Evolutionary conservation across 2,329 filamentous ascomycete genomes (phyloP).

Genomic region (Thermoascus crustaceus): DNA sequence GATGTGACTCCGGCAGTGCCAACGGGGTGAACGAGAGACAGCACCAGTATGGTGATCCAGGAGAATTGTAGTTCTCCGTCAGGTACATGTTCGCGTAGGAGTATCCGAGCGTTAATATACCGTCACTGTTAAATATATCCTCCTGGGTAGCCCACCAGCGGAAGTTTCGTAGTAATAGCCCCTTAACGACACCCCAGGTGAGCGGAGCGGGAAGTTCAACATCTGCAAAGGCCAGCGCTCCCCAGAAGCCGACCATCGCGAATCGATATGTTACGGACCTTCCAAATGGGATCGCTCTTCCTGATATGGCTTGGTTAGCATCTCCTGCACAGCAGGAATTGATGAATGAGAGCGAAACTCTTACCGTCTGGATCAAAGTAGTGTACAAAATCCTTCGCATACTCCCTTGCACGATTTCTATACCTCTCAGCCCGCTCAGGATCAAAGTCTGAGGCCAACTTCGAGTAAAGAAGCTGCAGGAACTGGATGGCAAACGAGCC

Average conservation of each 20-base stretch:
- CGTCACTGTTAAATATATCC: conserved; percentile 66
- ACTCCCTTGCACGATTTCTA: conserved; percentile 56
- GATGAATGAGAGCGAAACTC: conserved; percentile 3
- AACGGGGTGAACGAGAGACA: conserved; percentile 70
- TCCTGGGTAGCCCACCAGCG: conserved; percentile 71
- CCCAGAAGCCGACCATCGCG: conserved; percentile 79
- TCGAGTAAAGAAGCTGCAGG: conserved; percentile 67
- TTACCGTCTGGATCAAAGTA: conserved; percentile 63
- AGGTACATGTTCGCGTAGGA: conserved; percentile 74
- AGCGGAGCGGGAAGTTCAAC: conserved; percentile 64
- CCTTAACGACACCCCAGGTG: conserved; percentile 72
- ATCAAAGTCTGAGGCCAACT: conserved; percentile 58
- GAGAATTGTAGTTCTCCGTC: conserved; percentile 77
- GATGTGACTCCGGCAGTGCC: conserved; percentile 59
- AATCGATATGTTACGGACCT: conserved; percentile 75
- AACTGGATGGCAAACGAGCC: conserved; percentile 77
- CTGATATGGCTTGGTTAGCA: conserved; percentile 12
- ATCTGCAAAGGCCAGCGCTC: conserved; percentile 65
- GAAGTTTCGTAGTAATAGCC: conserved; percentile 63
- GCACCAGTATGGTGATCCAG: conserved; percentile 66
- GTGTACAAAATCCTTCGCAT: conserved; percentile 63
- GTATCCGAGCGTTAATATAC: conserved; percentile 68
- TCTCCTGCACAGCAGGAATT: not conserved
- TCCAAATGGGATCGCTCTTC: conserved; percentile 66
- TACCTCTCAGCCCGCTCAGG: conserved; percentile 60